Evolutionary conservation across 2,329 filamentous ascomycete genomes (phyloP).

Genomic region (Talaromyces sp.): DNA sequence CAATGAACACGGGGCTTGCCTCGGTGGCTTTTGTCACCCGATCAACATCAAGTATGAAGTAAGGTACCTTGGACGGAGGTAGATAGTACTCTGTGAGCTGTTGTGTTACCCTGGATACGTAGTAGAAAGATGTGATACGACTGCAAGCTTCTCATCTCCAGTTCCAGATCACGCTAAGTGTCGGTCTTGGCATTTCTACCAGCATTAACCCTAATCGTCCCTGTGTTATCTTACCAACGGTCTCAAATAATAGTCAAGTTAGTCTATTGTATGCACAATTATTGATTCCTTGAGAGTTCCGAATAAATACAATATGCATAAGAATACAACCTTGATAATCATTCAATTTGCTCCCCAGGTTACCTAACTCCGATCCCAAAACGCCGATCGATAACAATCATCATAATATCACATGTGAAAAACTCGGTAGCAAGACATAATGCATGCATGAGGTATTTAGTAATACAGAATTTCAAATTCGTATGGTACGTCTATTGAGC

Average conservation of each 20-base stretch:
- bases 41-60: not conserved
- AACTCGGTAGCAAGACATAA: not conserved
- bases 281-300: not conserved
- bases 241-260: too few relatives aligned
- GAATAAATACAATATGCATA: not conserved
- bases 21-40: constrained; percentile 4
- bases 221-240: too few relatives aligned
- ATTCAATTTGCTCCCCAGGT: not conserved
- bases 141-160: not conserved
- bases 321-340: not conserved
- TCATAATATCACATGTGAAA: too few relatives aligned
- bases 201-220: not conserved
- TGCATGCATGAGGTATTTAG: not conserved
- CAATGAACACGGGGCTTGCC: not conserved
- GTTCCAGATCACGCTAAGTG: not conserved
- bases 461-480: not conserved
- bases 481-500: not conserved
- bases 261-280: not conserved
- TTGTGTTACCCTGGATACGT: not conserved
- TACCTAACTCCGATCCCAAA: not conserved
- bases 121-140: not conserved
- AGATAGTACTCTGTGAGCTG: not conserved
- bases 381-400: not conserved
- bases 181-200: not conserved
- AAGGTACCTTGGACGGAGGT: not conserved